phyloP scores from a whole-genome alignment of 495 filamentous ascomycete species.

The Aspergillus sparsus region DNA sequence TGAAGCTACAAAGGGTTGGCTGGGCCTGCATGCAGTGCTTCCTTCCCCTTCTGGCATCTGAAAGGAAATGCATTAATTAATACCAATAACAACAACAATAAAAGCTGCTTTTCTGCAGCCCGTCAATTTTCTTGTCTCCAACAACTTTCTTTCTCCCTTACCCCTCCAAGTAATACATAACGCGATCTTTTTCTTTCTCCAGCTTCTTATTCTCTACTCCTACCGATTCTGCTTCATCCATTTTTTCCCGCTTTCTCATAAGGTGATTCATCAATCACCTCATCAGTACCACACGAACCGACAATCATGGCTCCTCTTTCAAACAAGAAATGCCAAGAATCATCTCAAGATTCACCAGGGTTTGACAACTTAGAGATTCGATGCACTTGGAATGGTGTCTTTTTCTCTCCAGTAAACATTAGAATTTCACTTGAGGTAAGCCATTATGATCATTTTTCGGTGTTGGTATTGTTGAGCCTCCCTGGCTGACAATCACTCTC shows the following conservation, averaged over 20 bases:
- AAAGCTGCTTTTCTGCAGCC: too few relatives aligned
- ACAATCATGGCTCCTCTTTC: slow-evolving; percentile 7
- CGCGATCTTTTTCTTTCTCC: too few relatives aligned
- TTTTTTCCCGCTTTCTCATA: slow-evolving; percentile 12
- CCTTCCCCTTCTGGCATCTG: not conserved
- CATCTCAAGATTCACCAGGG: slow-evolving; percentile 13
- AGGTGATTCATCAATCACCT: not conserved
- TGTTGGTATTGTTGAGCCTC: not conserved
- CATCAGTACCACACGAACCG: not conserved
- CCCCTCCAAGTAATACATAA: too few relatives aligned
- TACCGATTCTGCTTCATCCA: not conserved
- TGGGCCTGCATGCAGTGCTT: not conserved
- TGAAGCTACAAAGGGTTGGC: not conserved
- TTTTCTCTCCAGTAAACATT: slow-evolving; percentile 29
- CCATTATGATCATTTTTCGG: not conserved
- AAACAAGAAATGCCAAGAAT: not conserved
- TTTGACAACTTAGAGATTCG: slow-evolving; percentile 38
- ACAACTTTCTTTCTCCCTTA: too few relatives aligned
- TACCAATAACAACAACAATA: too few relatives aligned
- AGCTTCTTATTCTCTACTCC: too few relatives aligned
- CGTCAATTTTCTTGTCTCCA: too few relatives aligned
- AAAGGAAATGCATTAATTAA: not conserved
- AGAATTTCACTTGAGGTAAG: slow-evolving; percentile 38
- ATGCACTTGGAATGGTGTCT: slow-evolving; percentile 37
- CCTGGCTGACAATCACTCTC: not conserved